phyloP scores from a whole-genome alignment of 352 stramenopile genomes.

The Halophytophthora polymorphica region DNA sequence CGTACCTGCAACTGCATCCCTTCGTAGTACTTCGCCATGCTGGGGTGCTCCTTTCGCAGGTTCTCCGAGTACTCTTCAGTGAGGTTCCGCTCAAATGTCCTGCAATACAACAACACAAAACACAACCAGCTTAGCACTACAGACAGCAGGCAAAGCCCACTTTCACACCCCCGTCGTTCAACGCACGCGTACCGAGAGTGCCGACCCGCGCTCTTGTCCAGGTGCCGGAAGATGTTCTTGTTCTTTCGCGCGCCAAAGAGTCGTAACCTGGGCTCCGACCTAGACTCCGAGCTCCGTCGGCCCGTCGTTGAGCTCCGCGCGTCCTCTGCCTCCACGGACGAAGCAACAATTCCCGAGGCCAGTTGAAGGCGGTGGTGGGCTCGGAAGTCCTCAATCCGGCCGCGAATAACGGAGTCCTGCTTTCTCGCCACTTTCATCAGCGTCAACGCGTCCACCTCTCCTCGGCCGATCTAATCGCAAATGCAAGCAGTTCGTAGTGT shows the following conservation, averaged over 20 bases:
- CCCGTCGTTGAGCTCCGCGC: slow-evolving; percentile 24
- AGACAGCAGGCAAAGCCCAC: not conserved
- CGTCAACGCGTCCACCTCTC: slow-evolving; percentile 34
- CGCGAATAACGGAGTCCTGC: slow-evolving; percentile 65
- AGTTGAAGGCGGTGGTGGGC: slow-evolving; percentile 80
- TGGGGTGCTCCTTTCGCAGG: slow-evolving; percentile 57
- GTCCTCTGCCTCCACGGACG: slow-evolving; percentile 50
- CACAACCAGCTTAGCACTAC: slow-evolving; percentile 5
- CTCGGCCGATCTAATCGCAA: slow-evolving; percentile 48
- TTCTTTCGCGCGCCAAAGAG: slow-evolving; percentile 62
- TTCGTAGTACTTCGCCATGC: slow-evolving; percentile 61
- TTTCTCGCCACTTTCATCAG: slow-evolving; percentile 54
- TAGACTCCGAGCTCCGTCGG: slow-evolving; percentile 34
- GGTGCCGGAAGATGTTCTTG: slow-evolving; percentile 54
- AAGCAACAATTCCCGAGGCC: slow-evolving; percentile 75
- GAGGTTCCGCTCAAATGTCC: slow-evolving; percentile 68
- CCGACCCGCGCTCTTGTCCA: slow-evolving; percentile 50
- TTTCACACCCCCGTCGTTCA: not conserved
- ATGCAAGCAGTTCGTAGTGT: not conserved
- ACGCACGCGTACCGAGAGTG: slow-evolving; percentile 33
- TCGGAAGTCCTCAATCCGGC: slow-evolving; percentile 80
- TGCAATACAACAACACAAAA: slow-evolving; percentile 10
- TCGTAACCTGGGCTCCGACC: slow-evolving; percentile 47
- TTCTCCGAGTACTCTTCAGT: slow-evolving; percentile 55
- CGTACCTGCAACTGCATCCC: slow-evolving; percentile 30